Conservation (phyloP, 305 asterid species). For the Coffea humblotiana region DNA sequence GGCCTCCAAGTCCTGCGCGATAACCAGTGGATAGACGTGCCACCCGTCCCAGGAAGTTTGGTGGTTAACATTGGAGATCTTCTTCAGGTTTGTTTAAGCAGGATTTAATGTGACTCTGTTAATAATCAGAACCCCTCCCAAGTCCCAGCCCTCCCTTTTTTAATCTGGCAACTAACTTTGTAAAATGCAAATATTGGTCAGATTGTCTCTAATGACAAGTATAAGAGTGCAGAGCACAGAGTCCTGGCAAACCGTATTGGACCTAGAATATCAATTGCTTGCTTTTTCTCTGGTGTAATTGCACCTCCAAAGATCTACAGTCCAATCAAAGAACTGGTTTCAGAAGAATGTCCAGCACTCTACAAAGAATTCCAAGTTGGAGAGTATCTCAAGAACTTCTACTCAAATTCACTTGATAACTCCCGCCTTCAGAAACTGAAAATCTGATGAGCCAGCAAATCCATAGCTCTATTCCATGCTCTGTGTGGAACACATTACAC, state of each 20-base stretch:
- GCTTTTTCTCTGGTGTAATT: constrained; percentile 45
- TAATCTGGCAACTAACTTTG: not conserved
- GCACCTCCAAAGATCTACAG: constrained; percentile 34
- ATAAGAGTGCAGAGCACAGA: constrained; percentile 56
- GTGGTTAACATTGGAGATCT: constrained; percentile 25
- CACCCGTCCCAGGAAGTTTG: constrained; percentile 9
- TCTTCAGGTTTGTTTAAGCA: constrained; percentile 15
- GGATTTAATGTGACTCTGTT: not conserved
- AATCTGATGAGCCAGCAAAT: constrained; percentile 8
- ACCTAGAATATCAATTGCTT: constrained; percentile 66
- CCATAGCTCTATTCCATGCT: not conserved
- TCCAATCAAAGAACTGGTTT: constrained; percentile 50
- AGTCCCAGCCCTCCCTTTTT: not conserved
- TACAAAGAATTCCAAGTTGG: constrained; percentile 36
- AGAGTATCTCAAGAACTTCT: constrained; percentile 31
- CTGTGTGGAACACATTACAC: not conserved
- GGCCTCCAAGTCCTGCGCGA: constrained; percentile 22
- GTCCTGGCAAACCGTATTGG: constrained; percentile 47
- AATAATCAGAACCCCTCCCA: no score
- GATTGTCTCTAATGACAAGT: constrained; percentile 54
- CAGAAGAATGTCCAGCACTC: constrained; percentile 32
- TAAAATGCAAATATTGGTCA: not conserved
- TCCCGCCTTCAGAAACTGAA: constrained; percentile 11
- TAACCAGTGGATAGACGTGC: constrained; percentile 19
- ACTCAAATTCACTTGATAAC: constrained; percentile 7